Conservation (phyloP, 2,329 filamentous ascomycete species). For the Colletotrichum caudatum region DNA sequence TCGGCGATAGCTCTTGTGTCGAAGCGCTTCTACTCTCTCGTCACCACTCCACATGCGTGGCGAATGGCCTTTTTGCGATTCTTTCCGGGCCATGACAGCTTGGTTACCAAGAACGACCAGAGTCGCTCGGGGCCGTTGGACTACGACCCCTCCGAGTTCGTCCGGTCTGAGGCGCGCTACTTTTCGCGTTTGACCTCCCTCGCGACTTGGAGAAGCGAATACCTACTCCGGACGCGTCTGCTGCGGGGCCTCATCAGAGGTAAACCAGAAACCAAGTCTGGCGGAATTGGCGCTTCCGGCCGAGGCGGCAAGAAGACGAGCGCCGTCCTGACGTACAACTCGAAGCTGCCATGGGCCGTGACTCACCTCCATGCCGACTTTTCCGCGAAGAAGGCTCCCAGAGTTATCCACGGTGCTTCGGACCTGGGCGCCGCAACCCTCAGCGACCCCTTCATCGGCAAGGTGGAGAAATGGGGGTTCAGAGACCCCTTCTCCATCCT, state of each 20-base stretch:
- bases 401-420: slow-evolving; percentile 85
- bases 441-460: slow-evolving; percentile 83
- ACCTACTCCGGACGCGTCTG: slow-evolving; percentile 87
- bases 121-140: slow-evolving; percentile 56
- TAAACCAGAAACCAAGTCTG: slow-evolving; percentile 74
- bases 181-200: slow-evolving; percentile 86
- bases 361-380: slow-evolving; percentile 86
- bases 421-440: slow-evolving; percentile 82
- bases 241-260: slow-evolving; percentile 85
- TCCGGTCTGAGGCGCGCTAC: slow-evolving; percentile 79
- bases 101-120: slow-evolving; percentile 54
- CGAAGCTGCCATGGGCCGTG: slow-evolving; percentile 82
- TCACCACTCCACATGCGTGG: slow-evolving; percentile 95
- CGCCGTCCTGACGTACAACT: slow-evolving; percentile 87
- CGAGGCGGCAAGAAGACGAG: slow-evolving; percentile 72
- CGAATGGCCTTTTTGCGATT: slow-evolving; percentile 90
- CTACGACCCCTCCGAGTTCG: slow-evolving; percentile 62
- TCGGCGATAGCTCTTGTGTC: slow-evolving; percentile 87
- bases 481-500: slow-evolving; percentile 79
- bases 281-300: slow-evolving; percentile 64
- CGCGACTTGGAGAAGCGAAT: slow-evolving; percentile 97
- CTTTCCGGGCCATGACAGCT: slow-evolving; percentile 81
- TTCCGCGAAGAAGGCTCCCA: slow-evolving; percentile 75
- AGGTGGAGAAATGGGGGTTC: slow-evolving; percentile 84
- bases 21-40: slow-evolving; percentile 84